Evolutionary conservation across 306 rosid species (phyloP).

Genomic region (Senna tora): DNA sequence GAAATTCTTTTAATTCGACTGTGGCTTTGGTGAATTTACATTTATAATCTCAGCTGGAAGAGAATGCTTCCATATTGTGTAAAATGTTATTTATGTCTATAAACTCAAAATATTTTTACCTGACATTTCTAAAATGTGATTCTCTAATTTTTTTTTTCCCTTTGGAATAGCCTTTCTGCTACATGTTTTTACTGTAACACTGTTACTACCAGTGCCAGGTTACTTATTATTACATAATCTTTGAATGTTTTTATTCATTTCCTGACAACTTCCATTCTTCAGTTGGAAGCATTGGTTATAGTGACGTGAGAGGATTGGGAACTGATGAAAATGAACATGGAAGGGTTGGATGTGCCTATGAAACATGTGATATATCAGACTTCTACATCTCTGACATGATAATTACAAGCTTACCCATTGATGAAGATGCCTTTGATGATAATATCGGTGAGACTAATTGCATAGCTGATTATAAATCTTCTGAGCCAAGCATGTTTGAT

Average conservation of each 20-base stretch:
- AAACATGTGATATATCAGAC: conserved; percentile 84
- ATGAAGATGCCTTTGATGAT: conserved; percentile 56
- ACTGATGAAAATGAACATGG: conserved; percentile 56
- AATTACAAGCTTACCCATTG: conserved; percentile 72
- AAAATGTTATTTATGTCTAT: not conserved
- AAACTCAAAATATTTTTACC: not conserved
- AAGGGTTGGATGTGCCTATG: conserved; percentile 57
- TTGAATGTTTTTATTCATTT: conserved; percentile 7
- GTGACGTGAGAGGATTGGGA: conserved; percentile 57
- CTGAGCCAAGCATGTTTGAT: conserved; percentile 63
- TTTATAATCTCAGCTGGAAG: conserved; percentile 4
- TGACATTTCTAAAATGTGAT: not conserved
- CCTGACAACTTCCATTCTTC: conserved; percentile 29
- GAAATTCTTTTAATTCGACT: conserved; percentile 2
- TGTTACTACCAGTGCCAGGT: not conserved
- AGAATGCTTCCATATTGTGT: conserved; percentile 12
- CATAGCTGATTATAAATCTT: conserved; percentile 58
- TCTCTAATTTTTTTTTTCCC: not conserved
- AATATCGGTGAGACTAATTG: conserved; percentile 50
- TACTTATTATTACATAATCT: conserved; percentile 1
- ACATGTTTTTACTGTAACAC: not conserved
- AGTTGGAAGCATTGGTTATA: conserved; percentile 50
- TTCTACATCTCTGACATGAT: conserved; percentile 96
- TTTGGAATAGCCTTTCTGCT: not conserved
- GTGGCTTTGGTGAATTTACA: conserved; percentile 1